A percentile compares a stretch with the other conserved stretches of the same genome.
Conservation (phyloP, 441 rosid genomes). For the Macaranga tanarius region DNA sequence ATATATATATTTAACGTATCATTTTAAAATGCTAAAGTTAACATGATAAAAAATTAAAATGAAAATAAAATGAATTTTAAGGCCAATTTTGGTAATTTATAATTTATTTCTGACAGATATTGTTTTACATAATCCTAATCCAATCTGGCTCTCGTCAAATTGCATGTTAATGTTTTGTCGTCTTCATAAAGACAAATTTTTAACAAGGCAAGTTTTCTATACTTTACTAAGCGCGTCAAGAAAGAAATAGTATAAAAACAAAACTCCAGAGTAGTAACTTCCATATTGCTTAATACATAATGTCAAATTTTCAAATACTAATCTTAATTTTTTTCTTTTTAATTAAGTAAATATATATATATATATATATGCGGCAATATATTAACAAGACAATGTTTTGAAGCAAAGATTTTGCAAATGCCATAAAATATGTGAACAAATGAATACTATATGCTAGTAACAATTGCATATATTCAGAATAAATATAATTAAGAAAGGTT, state of each 20-base stretch:
- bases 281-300: not conserved
- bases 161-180: conserved; percentile 27
- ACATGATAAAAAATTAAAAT: not conserved
- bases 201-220: not conserved
- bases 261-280: not conserved
- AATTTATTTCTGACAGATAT: not conserved
- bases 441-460: not conserved
- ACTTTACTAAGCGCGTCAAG: conserved; percentile 5
- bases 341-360: not conserved
- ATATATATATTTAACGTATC: too few species aligned
- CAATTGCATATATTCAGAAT: too few species aligned
- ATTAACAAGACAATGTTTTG: not conserved
- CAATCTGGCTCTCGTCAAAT: conserved; percentile 13
- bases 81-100: not conserved
- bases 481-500: not conserved
- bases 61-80: not conserved
- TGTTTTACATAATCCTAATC: not conserved
- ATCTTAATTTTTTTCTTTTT: not conserved
- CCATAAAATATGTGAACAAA: not conserved
- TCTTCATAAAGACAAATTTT: conserved; percentile 12
- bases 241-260: not conserved
- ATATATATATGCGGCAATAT: not conserved
- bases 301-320: not conserved
- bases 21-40: not conserved
- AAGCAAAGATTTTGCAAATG: not conserved